Evolutionary conservation across 192 early-diverging fungal species (phyloP).

Genomic region (Linderina pennispora): DNA sequence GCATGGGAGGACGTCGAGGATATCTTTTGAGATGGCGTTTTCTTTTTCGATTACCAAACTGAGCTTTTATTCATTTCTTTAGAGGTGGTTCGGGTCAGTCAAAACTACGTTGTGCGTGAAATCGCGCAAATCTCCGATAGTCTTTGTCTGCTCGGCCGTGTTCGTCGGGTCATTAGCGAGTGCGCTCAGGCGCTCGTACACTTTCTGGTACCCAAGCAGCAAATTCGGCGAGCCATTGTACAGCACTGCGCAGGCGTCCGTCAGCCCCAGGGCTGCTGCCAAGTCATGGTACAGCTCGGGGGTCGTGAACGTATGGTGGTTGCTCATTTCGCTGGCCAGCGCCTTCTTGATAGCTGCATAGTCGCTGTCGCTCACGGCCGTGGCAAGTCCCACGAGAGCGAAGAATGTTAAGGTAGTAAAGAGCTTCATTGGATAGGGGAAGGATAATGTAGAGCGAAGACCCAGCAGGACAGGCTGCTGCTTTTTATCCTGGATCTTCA

Average conservation of each 20-base stretch:
- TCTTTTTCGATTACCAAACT: neutral
- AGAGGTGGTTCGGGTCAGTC: neutral
- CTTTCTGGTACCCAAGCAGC: neutral
- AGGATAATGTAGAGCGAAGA: too few species aligned
- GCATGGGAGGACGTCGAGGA: conserved; percentile 33
- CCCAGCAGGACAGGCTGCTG: too few species aligned
- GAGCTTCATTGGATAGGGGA: too few species aligned
- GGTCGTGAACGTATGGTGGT: conserved; percentile 1
- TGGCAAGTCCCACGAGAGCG: too few species aligned
- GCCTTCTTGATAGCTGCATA: neutral
- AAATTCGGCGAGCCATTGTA: neutral
- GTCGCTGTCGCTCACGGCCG: neutral
- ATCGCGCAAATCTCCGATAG: neutral
- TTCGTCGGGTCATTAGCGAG: neutral
- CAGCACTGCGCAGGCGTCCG: neutral
- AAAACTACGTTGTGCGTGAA: too few species aligned
- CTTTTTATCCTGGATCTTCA: too few species aligned
- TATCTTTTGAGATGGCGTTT: too few species aligned
- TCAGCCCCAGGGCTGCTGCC: neutral
- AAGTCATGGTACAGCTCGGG: conserved; percentile 1
- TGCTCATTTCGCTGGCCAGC: conserved; percentile 4
- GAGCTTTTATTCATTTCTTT: neutral
- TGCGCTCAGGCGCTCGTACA: neutral
- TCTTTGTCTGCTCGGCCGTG: neutral
- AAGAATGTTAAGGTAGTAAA: too few species aligned